These are phyloP conservation scores for Emiliania huxleyi DNA, from an alignment of 78 protist genomes.

Conservation along the genomic window DNA sequence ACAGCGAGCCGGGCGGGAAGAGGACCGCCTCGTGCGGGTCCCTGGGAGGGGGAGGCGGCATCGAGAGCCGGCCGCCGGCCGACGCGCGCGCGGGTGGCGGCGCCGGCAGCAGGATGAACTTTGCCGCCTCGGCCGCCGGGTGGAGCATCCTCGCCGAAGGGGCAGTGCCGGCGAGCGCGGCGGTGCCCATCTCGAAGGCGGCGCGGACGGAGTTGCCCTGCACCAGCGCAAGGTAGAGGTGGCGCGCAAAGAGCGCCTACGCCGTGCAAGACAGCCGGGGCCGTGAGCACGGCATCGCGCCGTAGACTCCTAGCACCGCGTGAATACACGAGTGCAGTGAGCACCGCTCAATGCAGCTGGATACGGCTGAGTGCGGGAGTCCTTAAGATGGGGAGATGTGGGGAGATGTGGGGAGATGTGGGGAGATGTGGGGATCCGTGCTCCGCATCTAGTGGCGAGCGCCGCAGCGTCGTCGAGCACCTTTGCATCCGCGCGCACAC, in stretches of 20 bases:
- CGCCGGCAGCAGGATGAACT: conserved; percentile 5
- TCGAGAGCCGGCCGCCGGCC: neutral
- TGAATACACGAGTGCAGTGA: no score
- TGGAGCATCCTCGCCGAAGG: neutral
- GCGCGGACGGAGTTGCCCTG: neutral
- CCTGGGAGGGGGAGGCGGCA: no score
- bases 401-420: no score
- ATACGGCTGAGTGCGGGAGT: no score
- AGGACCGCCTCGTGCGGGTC: neutral
- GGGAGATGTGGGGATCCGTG: no score
- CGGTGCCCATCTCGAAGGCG: neutral
- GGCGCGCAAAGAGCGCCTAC: conserved; percentile 1
- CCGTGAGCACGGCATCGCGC: no score
- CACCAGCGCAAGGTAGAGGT: neutral
- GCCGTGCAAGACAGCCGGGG: neutral
- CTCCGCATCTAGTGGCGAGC: no score
- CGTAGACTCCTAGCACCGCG: no score
- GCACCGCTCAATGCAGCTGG: no score
- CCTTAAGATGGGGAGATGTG: no score
- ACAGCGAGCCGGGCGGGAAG: neutral
- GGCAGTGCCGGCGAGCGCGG: neutral
- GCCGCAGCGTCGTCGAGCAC: conserved; percentile 10
- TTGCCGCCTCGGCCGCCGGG: neutral
- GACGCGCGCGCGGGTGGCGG: neutral
- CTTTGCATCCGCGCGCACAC: neutral